Evolutionary conservation across 768 basidiomycete genomes (phyloP).

Genomic region (Rhizopogon vulgaris): DNA sequence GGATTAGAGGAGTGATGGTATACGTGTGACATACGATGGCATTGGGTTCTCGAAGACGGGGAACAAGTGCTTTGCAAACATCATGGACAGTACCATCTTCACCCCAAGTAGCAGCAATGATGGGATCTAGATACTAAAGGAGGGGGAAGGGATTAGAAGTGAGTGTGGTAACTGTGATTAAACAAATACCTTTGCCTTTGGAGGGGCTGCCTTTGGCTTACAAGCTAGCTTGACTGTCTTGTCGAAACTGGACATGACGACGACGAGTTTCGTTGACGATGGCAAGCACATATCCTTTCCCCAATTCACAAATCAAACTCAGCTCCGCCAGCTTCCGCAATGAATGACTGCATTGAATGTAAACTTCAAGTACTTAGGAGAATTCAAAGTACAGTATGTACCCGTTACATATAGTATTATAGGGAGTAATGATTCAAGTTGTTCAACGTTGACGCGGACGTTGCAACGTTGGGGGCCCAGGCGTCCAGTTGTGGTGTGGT

Average conservation of each 20-base stretch:
- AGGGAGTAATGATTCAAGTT: too few species aligned
- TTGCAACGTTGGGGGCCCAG: too few species aligned
- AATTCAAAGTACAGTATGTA: too few species aligned
- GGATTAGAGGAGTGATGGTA: neutral
- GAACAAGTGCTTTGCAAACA: slow-evolving; percentile 83
- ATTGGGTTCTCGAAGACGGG: slow-evolving; percentile 87
- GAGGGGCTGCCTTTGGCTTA: slow-evolving; percentile 93
- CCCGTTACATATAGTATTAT: too few species aligned
- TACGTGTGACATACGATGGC: slow-evolving; percentile 57
- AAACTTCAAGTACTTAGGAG: too few species aligned
- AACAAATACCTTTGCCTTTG: slow-evolving; percentile 81
- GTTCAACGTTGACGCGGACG: too few species aligned
- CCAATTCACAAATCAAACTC: slow-evolving; percentile 14
- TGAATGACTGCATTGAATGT: too few species aligned
- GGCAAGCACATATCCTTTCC: neutral
- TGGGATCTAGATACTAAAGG: slow-evolving; percentile 86
- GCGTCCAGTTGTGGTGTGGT: too few species aligned
- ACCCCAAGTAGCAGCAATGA: slow-evolving; percentile 95
- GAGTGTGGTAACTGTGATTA: neutral
- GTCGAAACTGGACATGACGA: slow-evolving; percentile 69
- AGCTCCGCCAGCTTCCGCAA: slow-evolving; percentile 10
- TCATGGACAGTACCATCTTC: slow-evolving; percentile 92
- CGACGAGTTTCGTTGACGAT: slow-evolving; percentile 5
- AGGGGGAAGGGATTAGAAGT: neutral
- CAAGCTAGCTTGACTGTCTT: slow-evolving; percentile 95